Conservation (phyloP, 352 stramenopile species). For the Pythium dissimile region DNA sequence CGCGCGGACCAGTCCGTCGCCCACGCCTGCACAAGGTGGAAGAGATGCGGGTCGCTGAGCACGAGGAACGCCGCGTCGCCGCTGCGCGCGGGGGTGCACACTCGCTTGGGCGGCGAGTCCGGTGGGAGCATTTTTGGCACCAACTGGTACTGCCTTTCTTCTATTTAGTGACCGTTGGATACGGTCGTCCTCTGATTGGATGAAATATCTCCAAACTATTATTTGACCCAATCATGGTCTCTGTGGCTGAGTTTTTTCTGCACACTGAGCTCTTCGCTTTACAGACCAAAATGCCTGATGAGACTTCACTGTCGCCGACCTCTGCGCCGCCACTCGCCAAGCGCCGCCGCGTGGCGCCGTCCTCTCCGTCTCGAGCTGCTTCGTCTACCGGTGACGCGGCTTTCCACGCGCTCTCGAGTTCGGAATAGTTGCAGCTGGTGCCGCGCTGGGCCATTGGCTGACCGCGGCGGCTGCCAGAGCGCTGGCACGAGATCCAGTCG, state of each 20-base stretch:
- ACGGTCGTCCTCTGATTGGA: no score
- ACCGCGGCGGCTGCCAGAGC: background rate
- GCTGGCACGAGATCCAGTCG: background rate
- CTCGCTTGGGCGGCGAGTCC: no score
- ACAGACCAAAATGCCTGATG: no score
- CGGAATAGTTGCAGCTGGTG: background rate
- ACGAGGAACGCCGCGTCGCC: background rate
- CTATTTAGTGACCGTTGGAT: no score
- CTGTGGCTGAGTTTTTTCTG: no score
- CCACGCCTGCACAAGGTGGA: background rate
- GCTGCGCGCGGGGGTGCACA: no score
- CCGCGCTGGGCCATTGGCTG: background rate
- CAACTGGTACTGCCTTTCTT: no score
- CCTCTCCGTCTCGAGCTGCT: no score
- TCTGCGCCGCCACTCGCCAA: background rate
- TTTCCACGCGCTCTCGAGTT: background rate
- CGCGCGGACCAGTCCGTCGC: background rate
- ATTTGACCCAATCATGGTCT: no score
- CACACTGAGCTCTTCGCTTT: no score
- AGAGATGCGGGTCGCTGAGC: background rate
- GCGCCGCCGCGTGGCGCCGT: background rate
- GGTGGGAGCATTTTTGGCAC: no score
- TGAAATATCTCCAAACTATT: no score
- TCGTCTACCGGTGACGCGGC: background rate
- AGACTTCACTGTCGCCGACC: background rate